Evolutionary conservation across 2,329 filamentous ascomycete genomes (phyloP).

Genomic region (Ceratocystis eucalypticola): DNA sequence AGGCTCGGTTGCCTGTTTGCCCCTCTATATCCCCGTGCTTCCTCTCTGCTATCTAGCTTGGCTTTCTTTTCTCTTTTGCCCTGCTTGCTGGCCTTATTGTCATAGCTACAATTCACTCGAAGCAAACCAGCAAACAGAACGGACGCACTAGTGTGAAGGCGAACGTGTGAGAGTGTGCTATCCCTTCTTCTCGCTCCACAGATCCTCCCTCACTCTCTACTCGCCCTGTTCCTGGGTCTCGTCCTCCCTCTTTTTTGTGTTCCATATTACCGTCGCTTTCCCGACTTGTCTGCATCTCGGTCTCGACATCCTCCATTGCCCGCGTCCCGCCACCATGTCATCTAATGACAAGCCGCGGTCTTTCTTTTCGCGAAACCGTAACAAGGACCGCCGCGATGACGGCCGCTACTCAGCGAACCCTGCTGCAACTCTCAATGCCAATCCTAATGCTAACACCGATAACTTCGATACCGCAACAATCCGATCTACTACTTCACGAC

Average conservation of each 20-base stretch:
- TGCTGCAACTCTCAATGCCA: constrained; percentile 45
- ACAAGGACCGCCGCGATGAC: constrained; percentile 49
- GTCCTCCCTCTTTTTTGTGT: neutral
- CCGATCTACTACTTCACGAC: constrained; percentile 17
- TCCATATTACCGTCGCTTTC: neutral
- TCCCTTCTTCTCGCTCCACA: constrained; percentile 3
- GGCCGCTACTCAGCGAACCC: constrained; percentile 43
- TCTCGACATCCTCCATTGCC: constrained; percentile 58
- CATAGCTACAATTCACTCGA: neutral
- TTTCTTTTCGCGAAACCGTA: constrained; percentile 81
- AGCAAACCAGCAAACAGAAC: neutral
- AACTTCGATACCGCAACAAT: constrained; percentile 17
- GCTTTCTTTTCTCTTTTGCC: constrained; percentile 1
- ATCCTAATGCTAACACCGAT: constrained; percentile 52
- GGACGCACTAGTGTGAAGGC: neutral
- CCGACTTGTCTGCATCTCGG: constrained; percentile 10
- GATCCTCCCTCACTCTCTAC: neutral
- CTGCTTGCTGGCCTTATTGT: neutral
- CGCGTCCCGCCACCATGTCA: constrained; percentile 50
- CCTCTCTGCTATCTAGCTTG: neutral
- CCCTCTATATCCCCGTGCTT: neutral
- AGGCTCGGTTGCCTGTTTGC: too few species aligned
- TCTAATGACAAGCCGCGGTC: constrained; percentile 57
- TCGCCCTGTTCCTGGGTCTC: neutral
- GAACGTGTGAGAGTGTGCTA: neutral